Evolutionary conservation across 257 asterid species (phyloP), one percentile per base, ranked within the genome.

Genomic region (Gynochthodes officinalis): DNA sequence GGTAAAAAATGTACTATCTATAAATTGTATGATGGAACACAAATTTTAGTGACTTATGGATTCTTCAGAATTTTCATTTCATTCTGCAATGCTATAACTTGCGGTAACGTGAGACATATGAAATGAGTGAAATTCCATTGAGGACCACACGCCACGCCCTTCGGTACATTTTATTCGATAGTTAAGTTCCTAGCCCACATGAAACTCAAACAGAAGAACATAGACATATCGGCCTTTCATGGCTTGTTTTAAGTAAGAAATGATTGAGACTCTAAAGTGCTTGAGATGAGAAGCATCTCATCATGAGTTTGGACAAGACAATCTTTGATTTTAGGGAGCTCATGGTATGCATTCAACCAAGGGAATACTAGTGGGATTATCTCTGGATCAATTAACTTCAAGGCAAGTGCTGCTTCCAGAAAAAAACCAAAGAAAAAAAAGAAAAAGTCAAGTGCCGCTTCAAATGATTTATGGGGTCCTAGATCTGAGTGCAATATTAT

Each of bases 281-380:
- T 27, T 58, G n/a, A 58, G 64, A 58, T 58, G 64, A 16, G 64
- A 28, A 58, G 28, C 39, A 37, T 27, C 63, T 58, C 64, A 57
- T 58, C 40, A 58, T 58, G 39, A 58, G 37, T 58, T 28, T 58
- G 39, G 39, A 13, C 19, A 18, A 58, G 12, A 1, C 27, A 11
- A 21, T 58, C 39, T n/a, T 30, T 25, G 16, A 28, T 58, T 3
- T 37, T 58, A 21, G 64, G 37, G 14, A 28, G 64, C 2, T 5
- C 39, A 58, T 58, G 27, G 4, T 27, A n/a, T 27, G 64, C 64
- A 58, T 58, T 28, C 8, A 57, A 12, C n/a, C n/a, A 58, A 3
- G 63, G 27, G 21, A 57, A 57, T 57, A 27, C 4, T 12, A 57
- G 19, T 28, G 64, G 64, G 21, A 18, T 58, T 58, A 27, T 58